Conservation (phyloP, 768 basidiomycete species). For the Lentinula lateritia region DNA sequence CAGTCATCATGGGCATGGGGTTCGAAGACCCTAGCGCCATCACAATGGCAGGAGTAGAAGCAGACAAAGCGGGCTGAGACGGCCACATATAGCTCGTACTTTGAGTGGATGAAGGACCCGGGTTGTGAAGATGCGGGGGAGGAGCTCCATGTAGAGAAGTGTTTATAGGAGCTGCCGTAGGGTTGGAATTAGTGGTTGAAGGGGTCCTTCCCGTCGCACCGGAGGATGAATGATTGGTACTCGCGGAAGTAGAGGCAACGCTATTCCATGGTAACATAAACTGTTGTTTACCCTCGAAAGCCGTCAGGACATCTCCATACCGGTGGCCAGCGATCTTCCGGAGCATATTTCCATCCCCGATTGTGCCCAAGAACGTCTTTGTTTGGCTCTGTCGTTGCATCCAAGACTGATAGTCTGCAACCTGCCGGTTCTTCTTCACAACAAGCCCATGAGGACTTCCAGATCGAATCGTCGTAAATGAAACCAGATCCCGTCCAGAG, state of each 20-base stretch:
- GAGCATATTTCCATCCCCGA: slow-evolving; percentile 22
- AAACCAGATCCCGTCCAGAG: slow-evolving; percentile 12
- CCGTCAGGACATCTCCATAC: slow-evolving; percentile 23
- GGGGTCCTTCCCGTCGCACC: neutral
- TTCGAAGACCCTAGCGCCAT: neutral
- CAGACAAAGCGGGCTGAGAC: no score
- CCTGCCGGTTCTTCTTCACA: slow-evolving; percentile 21
- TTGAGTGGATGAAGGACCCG: no score
- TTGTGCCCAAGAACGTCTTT: slow-evolving; percentile 17
- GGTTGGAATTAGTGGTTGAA: neutral
- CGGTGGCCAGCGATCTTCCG: slow-evolving; percentile 24
- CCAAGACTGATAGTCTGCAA: slow-evolving; percentile 10
- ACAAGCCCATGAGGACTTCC: slow-evolving; percentile 22
- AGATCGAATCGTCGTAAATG: neutral
- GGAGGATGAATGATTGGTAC: neutral
- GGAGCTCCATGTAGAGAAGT: neutral
- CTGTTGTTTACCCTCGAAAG: slow-evolving; percentile 16
- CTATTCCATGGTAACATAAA: slow-evolving; percentile 12
- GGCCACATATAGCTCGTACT: no score
- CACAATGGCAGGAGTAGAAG: neutral
- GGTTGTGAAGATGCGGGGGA: neutral
- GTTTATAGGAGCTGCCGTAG: neutral
- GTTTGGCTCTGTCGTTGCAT: slow-evolving; percentile 17
- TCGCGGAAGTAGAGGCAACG: neutral
- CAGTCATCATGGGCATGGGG: neutral